These are phyloP conservation scores for Plectosphaerella cucumerina DNA, from an alignment of 2,329 filamentous ascomycete genomes.

Conservation along the genomic window DNA sequence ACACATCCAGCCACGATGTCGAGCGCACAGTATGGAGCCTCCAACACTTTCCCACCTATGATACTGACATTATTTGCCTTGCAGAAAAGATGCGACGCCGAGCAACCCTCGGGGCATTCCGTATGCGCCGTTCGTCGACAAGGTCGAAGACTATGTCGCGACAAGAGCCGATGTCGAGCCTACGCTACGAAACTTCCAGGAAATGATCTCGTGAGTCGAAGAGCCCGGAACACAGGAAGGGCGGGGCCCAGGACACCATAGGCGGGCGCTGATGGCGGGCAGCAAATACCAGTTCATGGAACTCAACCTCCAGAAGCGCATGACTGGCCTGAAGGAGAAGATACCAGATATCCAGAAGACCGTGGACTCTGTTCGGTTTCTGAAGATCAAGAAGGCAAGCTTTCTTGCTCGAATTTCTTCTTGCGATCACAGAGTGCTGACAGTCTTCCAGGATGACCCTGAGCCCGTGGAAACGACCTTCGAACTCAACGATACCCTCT, in stretches of 20 bases:
- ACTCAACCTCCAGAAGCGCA: slow-evolving; percentile 80
- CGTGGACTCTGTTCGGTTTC: slow-evolving; percentile 81
- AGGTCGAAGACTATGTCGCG: slow-evolving; percentile 82
- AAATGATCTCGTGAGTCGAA: slow-evolving; percentile 79
- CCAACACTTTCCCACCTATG: background rate
- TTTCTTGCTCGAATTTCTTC: no score
- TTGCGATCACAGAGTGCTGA: slow-evolving; percentile 1
- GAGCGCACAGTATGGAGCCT: background rate
- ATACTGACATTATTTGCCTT: background rate
- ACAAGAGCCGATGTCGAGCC: slow-evolving; percentile 74
- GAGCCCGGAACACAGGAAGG: background rate
- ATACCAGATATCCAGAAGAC: slow-evolving; percentile 97
- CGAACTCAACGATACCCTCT: slow-evolving; percentile 94
- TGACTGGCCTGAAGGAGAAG: slow-evolving; percentile 82
- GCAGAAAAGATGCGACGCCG: slow-evolving; percentile 45
- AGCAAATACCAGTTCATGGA: slow-evolving; percentile 99
- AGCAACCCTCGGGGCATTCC: slow-evolving; percentile 83
- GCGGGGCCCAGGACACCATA: background rate
- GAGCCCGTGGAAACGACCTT: slow-evolving; percentile 88
- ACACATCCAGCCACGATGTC: background rate
- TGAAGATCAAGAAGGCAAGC: slow-evolving; percentile 69
- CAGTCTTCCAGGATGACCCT: slow-evolving; percentile 35
- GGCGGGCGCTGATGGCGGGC: slow-evolving; percentile 17
- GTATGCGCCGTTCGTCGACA: slow-evolving; percentile 79
- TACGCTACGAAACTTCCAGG: slow-evolving; percentile 79